A percentile compares a stretch with the other conserved stretches of the same genome.
Evolutionary conservation across 768 basidiomycete genomes (phyloP).

Genomic region (Harrya chromipes): DNA sequence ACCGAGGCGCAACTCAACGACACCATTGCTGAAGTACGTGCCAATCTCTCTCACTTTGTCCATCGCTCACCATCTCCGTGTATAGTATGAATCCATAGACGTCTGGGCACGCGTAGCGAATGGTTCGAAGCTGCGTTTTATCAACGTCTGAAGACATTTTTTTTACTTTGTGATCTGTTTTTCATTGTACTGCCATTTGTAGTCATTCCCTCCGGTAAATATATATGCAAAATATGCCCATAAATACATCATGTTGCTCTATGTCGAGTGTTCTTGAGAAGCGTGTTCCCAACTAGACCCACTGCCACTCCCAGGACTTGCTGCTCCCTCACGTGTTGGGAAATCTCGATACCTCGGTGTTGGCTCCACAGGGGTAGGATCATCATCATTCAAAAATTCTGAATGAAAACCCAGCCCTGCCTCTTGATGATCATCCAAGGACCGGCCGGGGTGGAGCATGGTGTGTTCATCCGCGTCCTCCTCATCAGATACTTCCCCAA

Average conservation of each 20-base stretch:
- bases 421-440: constrained; percentile 33
- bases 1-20: constrained; percentile 90
- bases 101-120: constrained; percentile 83
- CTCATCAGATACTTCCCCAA: constrained; percentile 85
- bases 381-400: constrained; percentile 81
- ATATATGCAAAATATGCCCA: constrained; percentile 23
- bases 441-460: constrained; percentile 44
- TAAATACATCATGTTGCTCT: constrained; percentile 14
- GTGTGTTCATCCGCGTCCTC: constrained; percentile 76
- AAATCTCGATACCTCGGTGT: constrained; percentile 50
- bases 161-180: background rate
- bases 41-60: background rate
- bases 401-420: constrained; percentile 63
- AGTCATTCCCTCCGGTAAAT: constrained; percentile 6
- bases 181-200: constrained; percentile 13
- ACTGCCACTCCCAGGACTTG: constrained; percentile 39
- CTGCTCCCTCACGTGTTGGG: constrained; percentile 32
- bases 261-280: constrained; percentile 35
- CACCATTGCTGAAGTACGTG: constrained; percentile 71
- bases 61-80: constrained; percentile 9
- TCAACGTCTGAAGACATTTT: constrained; percentile 25
- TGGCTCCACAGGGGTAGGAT: constrained; percentile 35
- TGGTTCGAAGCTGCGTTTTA: constrained; percentile 76
- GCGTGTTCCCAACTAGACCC: constrained; percentile 78
- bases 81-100: constrained; percentile 83